A percentile compares a stretch with the other conserved stretches of the same genome.
Evolutionary conservation across 1,284 basidiomycete genomes (phyloP).

Genomic region (Moesziomyces globuligerus): DNA sequence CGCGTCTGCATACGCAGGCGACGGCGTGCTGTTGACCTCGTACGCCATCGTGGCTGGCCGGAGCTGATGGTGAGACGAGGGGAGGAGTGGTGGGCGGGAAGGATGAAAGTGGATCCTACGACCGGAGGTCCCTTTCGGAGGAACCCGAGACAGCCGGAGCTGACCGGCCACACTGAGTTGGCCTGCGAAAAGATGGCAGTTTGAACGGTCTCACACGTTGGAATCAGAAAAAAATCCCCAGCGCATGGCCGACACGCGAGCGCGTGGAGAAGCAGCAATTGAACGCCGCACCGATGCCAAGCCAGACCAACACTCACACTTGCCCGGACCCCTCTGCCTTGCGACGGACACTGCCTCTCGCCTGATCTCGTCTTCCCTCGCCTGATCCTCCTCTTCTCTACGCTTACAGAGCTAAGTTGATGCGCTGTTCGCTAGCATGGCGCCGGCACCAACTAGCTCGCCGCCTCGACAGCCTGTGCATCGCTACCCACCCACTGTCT

Average conservation of each 20-base stretch:
- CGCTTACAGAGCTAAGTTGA: too few relatives aligned
- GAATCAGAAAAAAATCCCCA: background rate
- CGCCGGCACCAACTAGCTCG: background rate
- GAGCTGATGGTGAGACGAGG: background rate
- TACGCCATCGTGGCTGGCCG: conserved; percentile 12
- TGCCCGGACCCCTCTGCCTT: too few relatives aligned
- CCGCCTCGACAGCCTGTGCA: background rate
- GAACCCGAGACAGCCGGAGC: background rate
- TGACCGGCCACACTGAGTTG: too few relatives aligned
- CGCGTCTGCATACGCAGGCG: conserved; percentile 41
- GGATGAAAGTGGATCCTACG: too few relatives aligned
- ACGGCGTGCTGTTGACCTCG: conserved; percentile 22
- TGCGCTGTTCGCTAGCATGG: background rate
- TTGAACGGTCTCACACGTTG: background rate
- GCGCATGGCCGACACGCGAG: background rate
- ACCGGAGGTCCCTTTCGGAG: too few relatives aligned
- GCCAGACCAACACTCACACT: conserved; percentile 1
- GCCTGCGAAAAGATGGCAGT: too few relatives aligned
- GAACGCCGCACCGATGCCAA: background rate
- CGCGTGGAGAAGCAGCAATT: background rate
- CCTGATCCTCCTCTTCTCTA: too few relatives aligned
- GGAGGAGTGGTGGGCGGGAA: background rate
- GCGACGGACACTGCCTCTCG: too few relatives aligned
- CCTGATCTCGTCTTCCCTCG: background rate
- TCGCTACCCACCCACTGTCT: background rate